Evolutionary conservation across 805 yeast genomes (phyloP).

Genomic region (Myxozyma neotropica): DNA sequence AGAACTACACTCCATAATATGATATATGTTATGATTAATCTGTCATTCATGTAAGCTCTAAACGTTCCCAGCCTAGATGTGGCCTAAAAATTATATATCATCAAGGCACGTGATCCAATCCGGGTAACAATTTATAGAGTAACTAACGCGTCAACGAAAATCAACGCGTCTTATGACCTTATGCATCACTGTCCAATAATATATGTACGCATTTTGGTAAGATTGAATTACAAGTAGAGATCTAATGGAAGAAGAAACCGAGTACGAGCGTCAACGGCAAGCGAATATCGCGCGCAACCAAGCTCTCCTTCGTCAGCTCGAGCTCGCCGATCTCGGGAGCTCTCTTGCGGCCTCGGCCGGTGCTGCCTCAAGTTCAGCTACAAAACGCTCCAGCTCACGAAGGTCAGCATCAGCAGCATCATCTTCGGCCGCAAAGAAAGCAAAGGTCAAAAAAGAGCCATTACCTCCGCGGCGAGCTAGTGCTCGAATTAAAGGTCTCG

Average conservation of each 20-base stretch:
- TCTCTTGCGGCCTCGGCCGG: not conserved
- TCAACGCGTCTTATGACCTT: too few relatives aligned
- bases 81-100: too few relatives aligned
- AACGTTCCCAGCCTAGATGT: too few relatives aligned
- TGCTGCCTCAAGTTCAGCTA: not conserved
- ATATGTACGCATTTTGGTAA: too few relatives aligned
- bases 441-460: not conserved
- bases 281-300: slow-evolving; percentile 83
- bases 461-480: slow-evolving; percentile 71
- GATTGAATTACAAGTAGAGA: too few relatives aligned
- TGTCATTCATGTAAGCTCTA: too few relatives aligned
- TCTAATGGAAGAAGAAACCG: slow-evolving; percentile 39
- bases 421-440: not conserved
- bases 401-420: not conserved
- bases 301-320: slow-evolving; percentile 69
- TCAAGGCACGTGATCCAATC: not conserved
- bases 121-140: too few relatives aligned
- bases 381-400: slow-evolving; percentile 24
- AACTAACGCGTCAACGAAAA: too few relatives aligned
- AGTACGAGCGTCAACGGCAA: slow-evolving; percentile 70
- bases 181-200: too few relatives aligned
- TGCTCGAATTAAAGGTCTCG: slow-evolving; percentile 73
- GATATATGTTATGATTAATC: not conserved
- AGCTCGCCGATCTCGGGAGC: slow-evolving; percentile 57
- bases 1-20: not conserved